A percentile compares a stretch with the other conserved stretches of the same genome.
These are phyloP conservation scores for Abelmoschus esculentus DNA, from an alignment of 345 rosid genomes.

Conservation along the genomic window DNA sequence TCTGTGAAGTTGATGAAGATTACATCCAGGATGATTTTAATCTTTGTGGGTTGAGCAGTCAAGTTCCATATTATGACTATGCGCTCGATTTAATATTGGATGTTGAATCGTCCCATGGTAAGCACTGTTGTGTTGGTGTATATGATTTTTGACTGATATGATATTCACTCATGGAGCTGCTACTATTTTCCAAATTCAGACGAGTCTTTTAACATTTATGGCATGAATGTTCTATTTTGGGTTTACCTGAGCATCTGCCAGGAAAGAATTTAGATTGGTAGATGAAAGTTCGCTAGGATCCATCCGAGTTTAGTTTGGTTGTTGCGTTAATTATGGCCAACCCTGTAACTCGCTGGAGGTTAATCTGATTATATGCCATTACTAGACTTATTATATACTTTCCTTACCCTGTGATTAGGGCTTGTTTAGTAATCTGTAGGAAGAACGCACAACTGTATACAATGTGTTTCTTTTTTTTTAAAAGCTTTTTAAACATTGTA, in stretches of 20 bases:
- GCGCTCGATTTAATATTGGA: conserved; percentile 93
- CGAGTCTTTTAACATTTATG: background rate
- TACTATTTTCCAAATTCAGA: background rate
- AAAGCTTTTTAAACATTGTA: background rate
- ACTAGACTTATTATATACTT: background rate
- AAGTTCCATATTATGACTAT: conserved; percentile 91
- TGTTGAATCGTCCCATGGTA: conserved; percentile 89
- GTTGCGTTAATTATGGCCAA: background rate
- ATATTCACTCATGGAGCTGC: background rate
- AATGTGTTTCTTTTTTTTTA: background rate
- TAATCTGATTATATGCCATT: background rate
- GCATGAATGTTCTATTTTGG: background rate
- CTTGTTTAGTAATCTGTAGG: background rate
- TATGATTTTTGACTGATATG: background rate
- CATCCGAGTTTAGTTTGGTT: background rate
- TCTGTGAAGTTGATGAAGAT: conserved; percentile 95
- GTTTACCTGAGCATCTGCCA: background rate
- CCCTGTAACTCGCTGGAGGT: background rate
- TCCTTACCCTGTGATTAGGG: background rate
- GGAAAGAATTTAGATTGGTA: background rate
- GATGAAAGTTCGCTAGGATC: background rate
- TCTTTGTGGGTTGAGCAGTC: conserved; percentile 93
- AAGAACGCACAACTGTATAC: background rate
- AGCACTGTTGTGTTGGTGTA: conserved; percentile 9
- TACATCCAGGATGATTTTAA: conserved; percentile 95